Percentiles rank a stretch among this genome's conserved stretches.
Evolutionary conservation across 345 rosid species (phyloP).

Genomic region (Eucalyptus sideroxylon): DNA sequence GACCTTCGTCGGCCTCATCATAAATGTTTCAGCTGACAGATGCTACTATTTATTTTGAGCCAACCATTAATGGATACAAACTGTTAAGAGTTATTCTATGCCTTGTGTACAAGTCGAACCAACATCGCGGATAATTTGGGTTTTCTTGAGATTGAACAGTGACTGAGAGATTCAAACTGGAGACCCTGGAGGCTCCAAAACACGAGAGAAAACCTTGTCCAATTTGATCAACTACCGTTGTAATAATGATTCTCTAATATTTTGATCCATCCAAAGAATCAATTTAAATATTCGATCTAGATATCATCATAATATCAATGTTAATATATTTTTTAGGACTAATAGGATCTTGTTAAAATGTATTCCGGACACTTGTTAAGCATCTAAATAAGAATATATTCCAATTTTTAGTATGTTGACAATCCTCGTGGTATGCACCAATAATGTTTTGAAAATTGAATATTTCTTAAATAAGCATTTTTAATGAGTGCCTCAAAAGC

Average conservation of each 20-base stretch:
- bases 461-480: neutral
- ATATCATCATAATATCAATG: neutral
- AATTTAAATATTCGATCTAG: neutral
- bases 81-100: neutral
- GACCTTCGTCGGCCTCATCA: neutral
- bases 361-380: neutral
- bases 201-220: neutral
- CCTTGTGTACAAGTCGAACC: neutral
- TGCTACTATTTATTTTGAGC: neutral
- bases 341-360: neutral
- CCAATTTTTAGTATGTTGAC: neutral
- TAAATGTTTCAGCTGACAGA: neutral
- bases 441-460: neutral
- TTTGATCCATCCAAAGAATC: neutral
- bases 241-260: neutral
- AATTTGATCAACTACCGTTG: neutral
- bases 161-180: neutral
- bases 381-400: neutral
- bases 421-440: neutral
- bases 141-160: neutral
- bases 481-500: neutral
- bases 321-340: neutral
- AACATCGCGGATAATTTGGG: neutral
- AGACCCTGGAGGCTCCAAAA: neutral
- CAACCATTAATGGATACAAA: neutral